Evolutionary conservation across 176 grass and related monocot genomes (phyloP), one percentile per base, ranked within the genome.

Genomic region (Melocanna baccifera): DNA sequence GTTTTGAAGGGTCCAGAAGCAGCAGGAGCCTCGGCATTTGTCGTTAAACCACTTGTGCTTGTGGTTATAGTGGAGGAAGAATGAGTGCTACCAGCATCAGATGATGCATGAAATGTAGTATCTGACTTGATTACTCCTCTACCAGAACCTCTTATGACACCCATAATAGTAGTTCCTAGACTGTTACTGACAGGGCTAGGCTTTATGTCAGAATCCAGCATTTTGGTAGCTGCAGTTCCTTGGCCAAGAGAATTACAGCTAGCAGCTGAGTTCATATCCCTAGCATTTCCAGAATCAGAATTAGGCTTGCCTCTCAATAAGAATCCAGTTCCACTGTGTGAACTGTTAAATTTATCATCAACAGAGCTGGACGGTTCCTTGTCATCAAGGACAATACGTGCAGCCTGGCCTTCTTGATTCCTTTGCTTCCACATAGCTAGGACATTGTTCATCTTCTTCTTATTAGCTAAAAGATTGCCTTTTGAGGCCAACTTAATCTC

Each of bases 381-480:
- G 52, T 94, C 96, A 81, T 95, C 86, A 77, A 84, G 42, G 32
- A 75, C 61, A 86, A 79, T 32, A 81, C 68, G 82, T 56, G 81
- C 67, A 84, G 81, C 69, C 76, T 99, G 93, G 9, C 93, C 85
- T 89, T 99, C 97, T 81, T 99, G 89, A 90, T 90, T 99, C 70
- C 93, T 96, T 90, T 99, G 93, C 75, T 96, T 99, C 96, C 96
- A 99, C 89, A 99, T 91, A 30, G 93, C 90, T 83, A 96, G 85
- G 62, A 99, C 96, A 94, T 99, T 94, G 78, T 90, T 99, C 93
- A 99, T 99, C 86, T 99, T 99, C 84, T 99, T 99, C 89, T 96
- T 99, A 84, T 95, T 99, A 41, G 93, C 93, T 66, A 99, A 80
- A 22, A 96, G 88, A 86, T 78, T 99, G 81, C 41, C 86, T 87